Percentiles rank a stretch among this genome's conserved stretches.
phyloP scores from a whole-genome alignment of 2,329 filamentous ascomycete genomes.

The Annulohypoxylon truncatum region DNA sequence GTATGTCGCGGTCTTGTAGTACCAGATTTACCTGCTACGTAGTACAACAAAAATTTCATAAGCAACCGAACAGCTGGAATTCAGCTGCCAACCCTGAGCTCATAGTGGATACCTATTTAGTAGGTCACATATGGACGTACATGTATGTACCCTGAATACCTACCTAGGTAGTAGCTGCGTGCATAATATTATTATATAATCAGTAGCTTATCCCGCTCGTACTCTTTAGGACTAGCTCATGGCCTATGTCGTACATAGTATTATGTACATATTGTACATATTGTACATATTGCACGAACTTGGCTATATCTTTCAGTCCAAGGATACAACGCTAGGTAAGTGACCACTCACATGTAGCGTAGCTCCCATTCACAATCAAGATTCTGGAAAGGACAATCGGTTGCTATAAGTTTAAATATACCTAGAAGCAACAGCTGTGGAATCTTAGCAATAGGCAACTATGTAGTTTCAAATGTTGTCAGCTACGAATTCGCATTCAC shows the following conservation, averaged over 20 bases:
- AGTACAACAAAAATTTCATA: conserved; percentile 28
- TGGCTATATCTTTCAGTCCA: conserved; percentile 11
- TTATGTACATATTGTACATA: too few species aligned
- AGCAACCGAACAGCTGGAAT: conserved; percentile 25
- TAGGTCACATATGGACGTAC: too few species aligned
- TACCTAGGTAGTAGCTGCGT: background rate
- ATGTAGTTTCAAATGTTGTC: background rate
- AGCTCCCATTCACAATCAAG: conserved; percentile 13
- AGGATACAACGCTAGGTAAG: conserved; percentile 18
- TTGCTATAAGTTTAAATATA: background rate
- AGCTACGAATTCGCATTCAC: conserved; percentile 1
- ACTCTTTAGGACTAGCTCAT: conserved; percentile 8
- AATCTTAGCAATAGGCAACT: background rate
- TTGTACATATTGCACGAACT: background rate
- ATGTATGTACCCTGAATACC: too few species aligned
- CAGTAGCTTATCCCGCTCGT: background rate
- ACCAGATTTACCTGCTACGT: background rate
- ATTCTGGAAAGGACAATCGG: background rate
- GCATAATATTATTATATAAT: background rate
- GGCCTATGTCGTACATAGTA: too few species aligned
- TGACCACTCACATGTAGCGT: conserved; percentile 21
- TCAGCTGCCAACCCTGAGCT: conserved; percentile 24
- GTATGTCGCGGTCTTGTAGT: conserved; percentile 34
- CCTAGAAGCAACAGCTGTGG: conserved; percentile 2
- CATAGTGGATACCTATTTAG: background rate